Conservation (phyloP, 805 yeast genomes). For the Metschnikowia cubensis region DNA sequence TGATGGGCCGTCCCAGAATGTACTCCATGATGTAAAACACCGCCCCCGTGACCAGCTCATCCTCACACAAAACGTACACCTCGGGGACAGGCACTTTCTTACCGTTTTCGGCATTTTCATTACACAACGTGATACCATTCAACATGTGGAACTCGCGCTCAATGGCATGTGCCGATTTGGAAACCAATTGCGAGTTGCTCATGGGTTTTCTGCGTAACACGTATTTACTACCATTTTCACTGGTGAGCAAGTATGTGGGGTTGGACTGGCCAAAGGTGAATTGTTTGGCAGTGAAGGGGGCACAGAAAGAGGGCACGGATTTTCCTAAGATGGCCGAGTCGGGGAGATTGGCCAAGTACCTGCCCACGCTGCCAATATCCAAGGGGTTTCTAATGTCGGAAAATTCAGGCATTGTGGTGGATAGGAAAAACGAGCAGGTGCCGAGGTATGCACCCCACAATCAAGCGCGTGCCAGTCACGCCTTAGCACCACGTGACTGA, state of each 20-base stretch:
- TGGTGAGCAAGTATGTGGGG: constrained; percentile 53
- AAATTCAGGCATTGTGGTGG: constrained; percentile 17
- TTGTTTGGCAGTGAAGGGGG: constrained; percentile 39
- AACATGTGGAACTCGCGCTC: constrained; percentile 57
- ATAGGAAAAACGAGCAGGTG: background rate
- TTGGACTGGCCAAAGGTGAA: constrained; percentile 62
- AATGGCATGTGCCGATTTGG: constrained; percentile 58
- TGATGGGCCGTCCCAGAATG: constrained; percentile 53
- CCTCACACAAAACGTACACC: constrained; percentile 51
- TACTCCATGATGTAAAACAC: constrained; percentile 62
- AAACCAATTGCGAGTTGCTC: constrained; percentile 44
- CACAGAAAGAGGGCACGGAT: constrained; percentile 11
- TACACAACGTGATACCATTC: constrained; percentile 31
- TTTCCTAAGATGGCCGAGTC: constrained; percentile 23
- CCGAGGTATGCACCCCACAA: constrained; percentile 1
- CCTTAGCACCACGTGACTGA: background rate
- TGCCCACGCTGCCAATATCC: constrained; percentile 22
- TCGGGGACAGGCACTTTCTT: constrained; percentile 51
- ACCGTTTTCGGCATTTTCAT: constrained; percentile 16
- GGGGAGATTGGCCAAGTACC: constrained; percentile 20
- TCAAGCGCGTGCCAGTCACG: too few relatives aligned
- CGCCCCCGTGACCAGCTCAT: constrained; percentile 49
- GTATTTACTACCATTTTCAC: constrained; percentile 34
- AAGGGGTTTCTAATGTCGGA: constrained; percentile 35
- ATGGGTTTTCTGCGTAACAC: constrained; percentile 59